Percentiles rank a stretch among this genome's conserved stretches.
phyloP scores from a whole-genome alignment of 768 basidiomycete genomes.

The Nidularia sp. region DNA sequence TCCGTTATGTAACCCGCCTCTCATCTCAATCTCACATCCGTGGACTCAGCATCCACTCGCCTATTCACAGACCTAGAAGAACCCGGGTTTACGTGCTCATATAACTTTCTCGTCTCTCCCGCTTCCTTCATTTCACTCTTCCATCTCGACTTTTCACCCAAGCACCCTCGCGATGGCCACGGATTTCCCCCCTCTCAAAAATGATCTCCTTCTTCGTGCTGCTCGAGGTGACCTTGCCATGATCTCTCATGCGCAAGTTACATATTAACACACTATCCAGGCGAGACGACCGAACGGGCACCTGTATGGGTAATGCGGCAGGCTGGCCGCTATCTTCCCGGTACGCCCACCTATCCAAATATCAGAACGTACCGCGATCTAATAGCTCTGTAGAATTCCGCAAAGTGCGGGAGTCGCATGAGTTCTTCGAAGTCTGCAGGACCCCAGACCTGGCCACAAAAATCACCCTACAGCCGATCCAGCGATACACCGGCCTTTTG shows the following conservation, averaged over 20 bases:
- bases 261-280: no score
- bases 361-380: not conserved
- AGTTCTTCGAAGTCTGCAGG: conserved; percentile 94
- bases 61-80: no score
- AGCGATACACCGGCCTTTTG: conserved; percentile 78
- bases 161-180: conserved; percentile 26
- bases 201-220: conserved; percentile 87
- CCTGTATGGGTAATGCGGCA: conserved; percentile 99
- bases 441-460: conserved; percentile 86
- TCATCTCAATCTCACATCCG: no score
- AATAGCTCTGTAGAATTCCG: conserved; percentile 70
- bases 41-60: no score
- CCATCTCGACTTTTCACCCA: conserved; percentile 1
- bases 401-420: conserved; percentile 77
- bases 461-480: conserved; percentile 91
- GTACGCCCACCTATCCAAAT: conserved; percentile 26
- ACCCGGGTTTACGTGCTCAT: no score
- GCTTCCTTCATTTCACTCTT: conserved; percentile 5
- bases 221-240: conserved; percentile 61
- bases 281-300: conserved; percentile 83
- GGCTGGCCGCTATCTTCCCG: conserved; percentile 93
- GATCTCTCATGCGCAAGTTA: no score
- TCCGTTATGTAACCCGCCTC: no score
- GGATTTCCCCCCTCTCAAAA: conserved; percentile 71
- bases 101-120: not conserved